Evolutionary conservation across 208 protist species (phyloP), one percentile per base, ranked within the genome.

Genomic region (Acanthamoeba royreba): DNA sequence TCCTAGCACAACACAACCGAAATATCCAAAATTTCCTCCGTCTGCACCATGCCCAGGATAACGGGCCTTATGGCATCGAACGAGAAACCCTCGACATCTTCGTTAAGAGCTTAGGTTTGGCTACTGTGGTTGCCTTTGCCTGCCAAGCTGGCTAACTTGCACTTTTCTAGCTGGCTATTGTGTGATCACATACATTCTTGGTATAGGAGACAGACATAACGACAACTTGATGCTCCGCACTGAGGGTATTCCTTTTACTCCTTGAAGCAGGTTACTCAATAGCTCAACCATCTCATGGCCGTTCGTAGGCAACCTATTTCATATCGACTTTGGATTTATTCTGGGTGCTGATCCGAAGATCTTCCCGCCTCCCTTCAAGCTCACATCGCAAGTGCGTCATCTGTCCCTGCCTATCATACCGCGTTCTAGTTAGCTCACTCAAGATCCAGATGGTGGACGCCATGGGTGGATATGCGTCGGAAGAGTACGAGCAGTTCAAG

Each of bases 261-360:
- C n/a, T n/a, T n/a, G n/a, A n/a, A n/a, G n/a, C n/a, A n/a, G n/a
- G n/a, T n/a, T n/a, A n/a, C n/a, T n/a, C n/a, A n/a, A n/a, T n/a
- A n/a, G n/a, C 52, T 61, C 52, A 61, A 61, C 52, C 25, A 61
- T 28, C 25, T 17, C 52, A 61, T 61, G n/a, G n/a, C n/a, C n/a
- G 17, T 83, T 83, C 17, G 97, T 98, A 85, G 99, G 99, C 33
- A 96, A 98, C 45, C 94, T 99, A 47, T 97, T 99, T 86, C 99
- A 99, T 94, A 99, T 99, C 95, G 99, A 99, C 96, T 99, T 99
- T 96, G 98, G 99, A 15, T 99, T 98, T 95, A 99, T 99, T 85
- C 93, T 99, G 22, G 99, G 99, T 43, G 93, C 95, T 55, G 99
- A 99, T 95, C 99, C 99, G 15, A 99, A 99, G 94, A 98, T 98